Conservation (phyloP, 208 protist species). For the Leishmania guyanensis region DNA sequence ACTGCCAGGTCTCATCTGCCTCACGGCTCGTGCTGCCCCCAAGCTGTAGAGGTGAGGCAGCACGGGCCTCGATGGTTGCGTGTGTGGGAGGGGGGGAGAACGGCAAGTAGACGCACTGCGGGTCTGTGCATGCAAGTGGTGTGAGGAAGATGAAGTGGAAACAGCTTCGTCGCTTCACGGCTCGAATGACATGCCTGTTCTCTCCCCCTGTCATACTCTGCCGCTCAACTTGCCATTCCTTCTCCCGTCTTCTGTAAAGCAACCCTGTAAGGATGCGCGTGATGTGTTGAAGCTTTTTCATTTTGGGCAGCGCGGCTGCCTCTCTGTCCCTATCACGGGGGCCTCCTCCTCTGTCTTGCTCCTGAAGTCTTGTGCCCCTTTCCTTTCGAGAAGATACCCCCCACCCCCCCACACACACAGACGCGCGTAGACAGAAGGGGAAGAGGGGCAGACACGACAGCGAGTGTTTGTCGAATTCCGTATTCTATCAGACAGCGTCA, state of each 20-base stretch:
- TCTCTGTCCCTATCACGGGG: neutral
- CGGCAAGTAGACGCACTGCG: neutral
- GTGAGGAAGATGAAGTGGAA: neutral
- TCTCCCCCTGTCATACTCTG: neutral
- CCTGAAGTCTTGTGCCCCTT: neutral
- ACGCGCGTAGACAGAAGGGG: neutral
- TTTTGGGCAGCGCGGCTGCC: neutral
- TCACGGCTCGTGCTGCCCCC: constrained; percentile 36
- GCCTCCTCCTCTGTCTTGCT: neutral
- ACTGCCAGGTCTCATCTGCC: constrained; percentile 93
- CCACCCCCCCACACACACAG: too few relatives aligned
- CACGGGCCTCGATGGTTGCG: neutral
- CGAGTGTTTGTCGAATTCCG: neutral
- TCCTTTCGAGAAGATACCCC: neutral
- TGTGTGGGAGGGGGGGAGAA: neutral
- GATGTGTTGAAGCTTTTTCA: neutral
- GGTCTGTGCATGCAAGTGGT: neutral
- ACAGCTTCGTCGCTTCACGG: neutral
- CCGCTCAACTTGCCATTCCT: neutral
- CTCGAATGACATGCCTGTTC: neutral
- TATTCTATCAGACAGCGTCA: neutral
- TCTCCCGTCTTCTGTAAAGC: neutral
- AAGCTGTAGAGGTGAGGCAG: constrained; percentile 50
- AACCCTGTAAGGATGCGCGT: too few relatives aligned
- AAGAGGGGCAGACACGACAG: neutral